phyloP scores from a whole-genome alignment of 2,329 filamentous ascomycete genomes.

The Aspergillaceae sp. region DNA sequence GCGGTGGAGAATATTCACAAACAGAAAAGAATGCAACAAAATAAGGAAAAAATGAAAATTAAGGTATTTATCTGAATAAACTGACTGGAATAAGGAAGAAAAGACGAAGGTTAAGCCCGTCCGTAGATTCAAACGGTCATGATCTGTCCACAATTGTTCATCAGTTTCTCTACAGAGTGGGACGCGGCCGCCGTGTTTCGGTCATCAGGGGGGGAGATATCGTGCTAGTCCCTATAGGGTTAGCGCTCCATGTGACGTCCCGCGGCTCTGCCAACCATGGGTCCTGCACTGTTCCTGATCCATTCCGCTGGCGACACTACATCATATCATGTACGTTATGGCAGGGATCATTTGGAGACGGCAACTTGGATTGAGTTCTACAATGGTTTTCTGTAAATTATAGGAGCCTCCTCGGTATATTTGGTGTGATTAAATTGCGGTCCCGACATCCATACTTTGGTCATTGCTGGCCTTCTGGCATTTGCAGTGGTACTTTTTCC shows the following conservation, averaged over 20 bases:
- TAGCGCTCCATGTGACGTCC: conserved; percentile 3
- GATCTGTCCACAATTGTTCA: conserved; percentile 1
- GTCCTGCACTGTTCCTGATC: conserved; percentile 2
- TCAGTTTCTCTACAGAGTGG: conserved; percentile 2
- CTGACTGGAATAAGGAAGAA: background rate
- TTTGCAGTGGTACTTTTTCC: conserved; percentile 52
- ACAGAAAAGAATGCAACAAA: background rate
- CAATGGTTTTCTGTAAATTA: too few relatives aligned
- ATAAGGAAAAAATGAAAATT: background rate
- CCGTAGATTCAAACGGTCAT: background rate
- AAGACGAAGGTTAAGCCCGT: background rate
- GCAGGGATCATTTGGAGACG: too few relatives aligned
- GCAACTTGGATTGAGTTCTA: too few relatives aligned
- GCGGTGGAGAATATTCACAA: background rate
- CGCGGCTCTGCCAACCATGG: background rate
- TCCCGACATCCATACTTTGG: conserved; percentile 15
- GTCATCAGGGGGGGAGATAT: conserved; percentile 3
- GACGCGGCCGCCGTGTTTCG: conserved; percentile 11
- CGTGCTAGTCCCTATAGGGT: conserved; percentile 5
- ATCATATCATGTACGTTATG: background rate
- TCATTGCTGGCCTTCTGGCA: conserved; percentile 39
- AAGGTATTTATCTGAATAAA: background rate
- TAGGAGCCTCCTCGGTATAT: too few relatives aligned
- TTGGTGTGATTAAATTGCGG: conserved; percentile 16
- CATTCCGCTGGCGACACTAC: background rate